A percentile compares a stretch with the other conserved stretches of the same genome.
Conservation (phyloP, 75 land plant genomes). For the Pinus albicaulis region DNA sequence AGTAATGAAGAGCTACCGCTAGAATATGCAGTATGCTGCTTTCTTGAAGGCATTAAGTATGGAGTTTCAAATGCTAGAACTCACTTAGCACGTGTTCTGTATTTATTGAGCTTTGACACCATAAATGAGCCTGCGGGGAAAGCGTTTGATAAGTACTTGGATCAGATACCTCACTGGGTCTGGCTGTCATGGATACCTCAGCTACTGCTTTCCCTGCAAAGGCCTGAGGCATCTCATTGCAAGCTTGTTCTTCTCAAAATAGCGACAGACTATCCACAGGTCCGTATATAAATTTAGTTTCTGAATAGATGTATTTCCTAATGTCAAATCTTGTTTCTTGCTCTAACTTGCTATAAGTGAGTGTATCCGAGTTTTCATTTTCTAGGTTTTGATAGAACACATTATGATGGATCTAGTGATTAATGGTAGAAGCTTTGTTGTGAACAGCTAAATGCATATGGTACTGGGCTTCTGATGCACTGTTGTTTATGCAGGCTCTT, state of each 20-base stretch:
- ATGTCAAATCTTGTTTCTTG: neutral
- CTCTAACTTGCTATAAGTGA: neutral
- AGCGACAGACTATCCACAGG: conserved; percentile 95
- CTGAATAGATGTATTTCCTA: neutral
- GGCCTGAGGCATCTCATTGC: conserved; percentile 94
- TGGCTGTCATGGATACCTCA: conserved; percentile 99
- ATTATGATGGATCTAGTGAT: neutral
- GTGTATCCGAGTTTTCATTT: neutral
- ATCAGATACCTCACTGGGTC: conserved; percentile 96
- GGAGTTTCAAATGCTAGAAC: conserved; percentile 91
- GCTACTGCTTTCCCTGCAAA: conserved; percentile 89
- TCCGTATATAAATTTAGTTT: conserved; percentile 3
- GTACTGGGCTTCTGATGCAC: neutral
- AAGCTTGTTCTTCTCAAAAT: conserved; percentile 89
- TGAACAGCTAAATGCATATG: neutral
- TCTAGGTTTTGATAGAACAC: neutral
- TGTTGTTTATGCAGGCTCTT: conserved; percentile 24
- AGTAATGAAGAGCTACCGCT: conserved; percentile 87
- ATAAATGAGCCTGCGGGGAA: conserved; percentile 86
- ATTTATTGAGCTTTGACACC: conserved; percentile 94
- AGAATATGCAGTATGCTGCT: conserved; percentile 93
- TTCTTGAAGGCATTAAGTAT: conserved; percentile 98
- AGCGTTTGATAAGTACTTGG: conserved; percentile 87
- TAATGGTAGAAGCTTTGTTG: neutral
- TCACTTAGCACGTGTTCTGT: conserved; percentile 90